Conservation (phyloP, 73 alveolate genomes). For the Urostyla sp. region DNA sequence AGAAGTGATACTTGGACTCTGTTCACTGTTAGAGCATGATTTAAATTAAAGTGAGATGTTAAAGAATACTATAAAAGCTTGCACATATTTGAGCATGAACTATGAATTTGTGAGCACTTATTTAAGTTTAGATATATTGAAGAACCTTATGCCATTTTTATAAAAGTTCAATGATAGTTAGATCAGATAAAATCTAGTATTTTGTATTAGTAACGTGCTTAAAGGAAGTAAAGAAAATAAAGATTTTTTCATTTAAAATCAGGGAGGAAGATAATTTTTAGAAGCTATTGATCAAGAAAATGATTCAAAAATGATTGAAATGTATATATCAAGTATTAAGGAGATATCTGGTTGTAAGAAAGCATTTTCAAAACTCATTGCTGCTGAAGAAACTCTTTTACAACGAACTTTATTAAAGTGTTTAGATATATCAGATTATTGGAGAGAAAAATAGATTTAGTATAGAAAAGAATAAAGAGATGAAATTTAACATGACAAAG, state of each 20-base stretch:
- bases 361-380: constrained; percentile 1
- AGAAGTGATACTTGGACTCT: constrained; percentile 62
- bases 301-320: constrained; percentile 31
- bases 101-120: constrained; percentile 48
- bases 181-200: not conserved
- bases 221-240: constrained; percentile 42
- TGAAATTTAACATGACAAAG: not conserved
- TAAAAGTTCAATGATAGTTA: not conserved
- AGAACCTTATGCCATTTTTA: constrained; percentile 24
- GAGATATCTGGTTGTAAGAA: constrained; percentile 28
- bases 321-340: constrained; percentile 26
- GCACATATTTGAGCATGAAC: constrained; percentile 61
- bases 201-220: constrained; percentile 25
- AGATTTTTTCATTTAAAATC: constrained; percentile 14
- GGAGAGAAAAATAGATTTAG: constrained; percentile 13
- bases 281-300: not conserved
- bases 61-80: constrained; percentile 55
- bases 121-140: constrained; percentile 31
- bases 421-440: constrained; percentile 20
- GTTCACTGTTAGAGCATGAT: constrained; percentile 42
- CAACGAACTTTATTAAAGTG: constrained; percentile 20
- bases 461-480: constrained; percentile 36
- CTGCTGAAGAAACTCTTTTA: constrained; percentile 9
- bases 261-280: not conserved
- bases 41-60: constrained; percentile 34